Percentiles rank a stretch among this genome's conserved stretches.
Evolutionary conservation across 2,329 filamentous ascomycete species (phyloP).

Genomic region (Neoarthrinium moseri): DNA sequence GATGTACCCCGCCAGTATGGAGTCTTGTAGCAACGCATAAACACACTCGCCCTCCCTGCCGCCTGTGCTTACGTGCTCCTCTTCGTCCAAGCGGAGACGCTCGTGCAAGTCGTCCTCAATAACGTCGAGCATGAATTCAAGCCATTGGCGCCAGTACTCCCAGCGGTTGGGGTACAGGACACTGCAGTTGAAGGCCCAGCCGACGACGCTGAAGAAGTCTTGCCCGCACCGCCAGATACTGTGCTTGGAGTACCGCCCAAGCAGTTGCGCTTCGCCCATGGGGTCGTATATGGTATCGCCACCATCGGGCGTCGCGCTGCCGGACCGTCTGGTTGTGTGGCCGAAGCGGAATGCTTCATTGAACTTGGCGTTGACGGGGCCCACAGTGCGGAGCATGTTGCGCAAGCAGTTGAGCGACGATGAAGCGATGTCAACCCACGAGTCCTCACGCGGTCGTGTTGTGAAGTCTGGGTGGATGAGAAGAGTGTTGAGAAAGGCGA

Average conservation of each 20-base stretch:
- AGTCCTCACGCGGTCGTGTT: conserved; percentile 63
- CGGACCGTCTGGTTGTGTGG: conserved; percentile 19
- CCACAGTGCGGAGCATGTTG: conserved; percentile 62
- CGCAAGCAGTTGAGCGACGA: conserved; percentile 70
- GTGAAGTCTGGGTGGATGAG: conserved; percentile 79
- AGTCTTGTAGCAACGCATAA: conserved; percentile 42
- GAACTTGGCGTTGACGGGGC: conserved; percentile 69
- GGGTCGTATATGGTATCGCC: conserved; percentile 50
- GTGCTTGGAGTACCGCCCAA: conserved; percentile 59
- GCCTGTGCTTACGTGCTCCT: conserved; percentile 20
- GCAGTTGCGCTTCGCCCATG: conserved; percentile 51
- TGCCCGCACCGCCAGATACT: conserved; percentile 74
- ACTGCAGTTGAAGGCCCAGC: conserved; percentile 93
- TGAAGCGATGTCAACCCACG: conserved; percentile 62
- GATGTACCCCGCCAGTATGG: conserved; percentile 63
- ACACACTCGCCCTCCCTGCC: conserved; percentile 21
- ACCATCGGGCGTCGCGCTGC: conserved; percentile 35
- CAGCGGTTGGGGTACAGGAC: conserved; percentile 70
- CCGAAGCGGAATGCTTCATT: conserved; percentile 70
- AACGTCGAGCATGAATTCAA: conserved; percentile 76
- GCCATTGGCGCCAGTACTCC: conserved; percentile 78
- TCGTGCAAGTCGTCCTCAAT: conserved; percentile 70
- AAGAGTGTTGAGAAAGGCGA: conserved; percentile 79
- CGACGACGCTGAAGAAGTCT: conserved; percentile 86
- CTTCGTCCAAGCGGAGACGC: conserved; percentile 48